Percentiles rank a stretch among this genome's conserved stretches.
These are phyloP conservation scores for Acacia crassicarpa DNA, from an alignment of 306 rosid genomes.

Conservation along the genomic window DNA sequence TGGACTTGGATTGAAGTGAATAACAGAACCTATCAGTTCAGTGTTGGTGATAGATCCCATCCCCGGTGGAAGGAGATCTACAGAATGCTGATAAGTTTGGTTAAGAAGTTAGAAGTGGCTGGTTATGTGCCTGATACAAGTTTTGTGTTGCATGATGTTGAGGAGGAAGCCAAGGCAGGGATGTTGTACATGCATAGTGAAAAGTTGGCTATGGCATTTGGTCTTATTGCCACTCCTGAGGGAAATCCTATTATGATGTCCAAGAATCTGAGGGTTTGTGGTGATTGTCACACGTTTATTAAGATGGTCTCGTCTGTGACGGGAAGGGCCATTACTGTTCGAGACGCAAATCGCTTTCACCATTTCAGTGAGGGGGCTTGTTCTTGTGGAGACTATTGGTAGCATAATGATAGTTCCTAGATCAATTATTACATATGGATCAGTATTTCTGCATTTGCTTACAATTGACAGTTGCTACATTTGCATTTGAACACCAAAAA, in stretches of 20 bases:
- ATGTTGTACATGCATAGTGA: conserved; percentile 71
- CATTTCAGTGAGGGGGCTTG: conserved; percentile 69
- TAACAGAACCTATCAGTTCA: conserved; percentile 53
- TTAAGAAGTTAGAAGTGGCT: conserved; percentile 56
- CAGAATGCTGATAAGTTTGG: conserved; percentile 47
- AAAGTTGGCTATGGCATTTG: conserved; percentile 82
- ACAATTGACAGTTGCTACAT: background rate
- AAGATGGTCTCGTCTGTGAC: conserved; percentile 62
- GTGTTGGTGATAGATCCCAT: conserved; percentile 68
- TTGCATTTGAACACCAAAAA: background rate
- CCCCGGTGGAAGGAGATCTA: conserved; percentile 58
- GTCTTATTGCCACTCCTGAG: conserved; percentile 49
- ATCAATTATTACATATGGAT: conserved; percentile 10
- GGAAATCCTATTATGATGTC: conserved; percentile 64
- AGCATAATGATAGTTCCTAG: conserved; percentile 17
- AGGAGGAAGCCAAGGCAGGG: conserved; percentile 66
- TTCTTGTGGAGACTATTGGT: conserved; percentile 83
- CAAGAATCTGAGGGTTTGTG: conserved; percentile 79
- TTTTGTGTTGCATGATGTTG: conserved; percentile 79
- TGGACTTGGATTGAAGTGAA: conserved; percentile 80
- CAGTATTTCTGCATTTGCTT: background rate
- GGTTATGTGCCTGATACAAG: conserved; percentile 69
- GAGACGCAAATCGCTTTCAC: conserved; percentile 76
- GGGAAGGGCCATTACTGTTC: conserved; percentile 57
- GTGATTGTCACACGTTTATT: conserved; percentile 77